Base-by-base conservation (phyloP, 805 yeast genomes). In the Tanozyma kutaoensis region DNA sequence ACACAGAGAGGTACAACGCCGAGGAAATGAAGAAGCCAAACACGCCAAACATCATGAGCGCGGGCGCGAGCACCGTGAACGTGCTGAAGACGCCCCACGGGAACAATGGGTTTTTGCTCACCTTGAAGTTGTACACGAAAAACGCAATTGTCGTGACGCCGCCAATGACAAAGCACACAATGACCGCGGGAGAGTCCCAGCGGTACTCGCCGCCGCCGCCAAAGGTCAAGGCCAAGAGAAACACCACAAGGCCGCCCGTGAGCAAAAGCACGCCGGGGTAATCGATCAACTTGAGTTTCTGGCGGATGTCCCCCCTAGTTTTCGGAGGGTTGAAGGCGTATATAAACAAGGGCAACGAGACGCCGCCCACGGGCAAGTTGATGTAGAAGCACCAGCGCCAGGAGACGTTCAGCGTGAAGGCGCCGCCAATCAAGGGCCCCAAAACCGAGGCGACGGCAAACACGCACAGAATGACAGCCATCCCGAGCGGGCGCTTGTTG, bases 331-430 rank as follows among this genome's bases (percentile, higher is more conserved):
- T 51, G 43, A 67, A 63, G 12, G 60, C 52, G 4, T 59, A 31
- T 3, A 58, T 25, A 12, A 69, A 42, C 6, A 58, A 35, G 0
- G 43, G 40, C 12, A 59, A 40, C 1, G 71, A 65, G 1, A 56
- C 28, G 1, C 76, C 82, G 12, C 80, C 79, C 20, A 75, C 47
- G 3, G 84, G 81, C 20, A 78, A 45, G 45, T 76, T 77, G 35
- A 78, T 58, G 48, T 70, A 78, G 43, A 76, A 78, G 39, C 81
- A 71, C 82, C 85, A 76, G 40, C 85, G 57, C 85, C 85, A 77
- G n/a, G 69, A 51, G 4, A 62, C 69, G 27, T 63, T 52, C 2
- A 68, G 49, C 2, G 79, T 61, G 30, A 77, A 66, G 0, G 72
- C 74, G 17, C 84, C 84, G 10, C 82, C 84, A 14, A 76, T 42